Percentiles rank a stretch among this genome's conserved stretches.
Evolutionary conservation across 139 green algal species (phyloP).

Genomic region (Coelastrella sp.): DNA sequence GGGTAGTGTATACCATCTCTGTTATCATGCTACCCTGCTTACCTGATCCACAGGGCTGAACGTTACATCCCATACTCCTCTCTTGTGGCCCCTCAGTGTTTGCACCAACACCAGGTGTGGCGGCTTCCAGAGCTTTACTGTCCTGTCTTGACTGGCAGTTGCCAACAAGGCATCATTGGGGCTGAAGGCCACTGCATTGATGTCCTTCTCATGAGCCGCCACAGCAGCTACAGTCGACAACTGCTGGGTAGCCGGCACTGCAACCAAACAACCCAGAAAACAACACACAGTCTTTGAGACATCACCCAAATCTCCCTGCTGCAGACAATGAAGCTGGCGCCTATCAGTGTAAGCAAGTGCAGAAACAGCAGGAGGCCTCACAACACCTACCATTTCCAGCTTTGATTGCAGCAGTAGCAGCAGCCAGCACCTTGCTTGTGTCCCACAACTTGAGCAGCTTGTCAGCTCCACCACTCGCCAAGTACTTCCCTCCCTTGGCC

Average conservation of each 20-base stretch:
- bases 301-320: too few relatives aligned
- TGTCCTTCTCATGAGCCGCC: constrained; percentile 97
- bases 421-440: constrained; percentile 40
- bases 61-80: constrained; percentile 92
- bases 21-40: too few relatives aligned
- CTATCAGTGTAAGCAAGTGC: background rate
- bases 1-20: too few relatives aligned
- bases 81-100: constrained; percentile 87
- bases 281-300: too few relatives aligned
- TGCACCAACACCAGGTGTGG: constrained; percentile 76
- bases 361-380: background rate
- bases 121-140: constrained; percentile 88
- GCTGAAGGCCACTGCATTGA: constrained; percentile 93
- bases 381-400: constrained; percentile 1
- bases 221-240: constrained; percentile 72
- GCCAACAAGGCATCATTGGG: constrained; percentile 83
- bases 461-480: constrained; percentile 85
- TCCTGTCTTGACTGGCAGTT: constrained; percentile 89
- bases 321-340: too few relatives aligned
- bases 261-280: background rate
- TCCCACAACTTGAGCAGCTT: constrained; percentile 94
- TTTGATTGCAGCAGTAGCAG: constrained; percentile 1
- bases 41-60: constrained; percentile 93
- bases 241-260: background rate
- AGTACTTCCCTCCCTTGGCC: constrained; percentile 54